Percentiles rank a stretch among this genome's conserved stretches.
phyloP scores from a whole-genome alignment of 2,329 filamentous ascomycete species.

The Trichophyton schoenleinii region DNA sequence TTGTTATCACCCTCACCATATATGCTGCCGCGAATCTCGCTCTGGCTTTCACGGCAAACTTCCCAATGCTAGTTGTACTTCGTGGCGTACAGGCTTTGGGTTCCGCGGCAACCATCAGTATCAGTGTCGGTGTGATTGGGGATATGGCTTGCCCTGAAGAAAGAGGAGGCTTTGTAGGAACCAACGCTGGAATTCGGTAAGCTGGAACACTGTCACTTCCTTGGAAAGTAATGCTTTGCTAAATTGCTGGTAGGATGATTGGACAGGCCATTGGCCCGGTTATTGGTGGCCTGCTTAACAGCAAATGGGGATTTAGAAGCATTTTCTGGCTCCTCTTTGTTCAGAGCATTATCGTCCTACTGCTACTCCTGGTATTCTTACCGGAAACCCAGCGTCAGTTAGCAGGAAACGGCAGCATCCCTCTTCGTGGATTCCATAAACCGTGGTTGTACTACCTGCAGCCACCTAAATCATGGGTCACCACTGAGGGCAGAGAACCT shows the following conservation, averaged over 20 bases:
- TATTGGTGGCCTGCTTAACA: conserved; percentile 51
- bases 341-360: conserved; percentile 34
- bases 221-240: not conserved
- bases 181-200: not conserved
- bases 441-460: not conserved
- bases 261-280: conserved; percentile 44
- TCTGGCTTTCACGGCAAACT: conserved; percentile 47
- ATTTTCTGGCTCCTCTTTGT: conserved; percentile 60
- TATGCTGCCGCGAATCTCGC: conserved; percentile 51
- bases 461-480: not conserved
- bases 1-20: conserved; percentile 45
- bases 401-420: conserved; percentile 24
- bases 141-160: conserved; percentile 59
- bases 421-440: not conserved
- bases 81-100: conserved; percentile 52
- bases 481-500: not conserved
- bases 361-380: conserved; percentile 44
- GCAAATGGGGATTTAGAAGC: conserved; percentile 53
- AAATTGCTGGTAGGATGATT: conserved; percentile 40
- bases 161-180: conserved; percentile 58
- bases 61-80: conserved; percentile 46
- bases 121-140: conserved; percentile 58
- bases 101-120: conserved; percentile 54
- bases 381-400: conserved; percentile 38
- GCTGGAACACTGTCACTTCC: not conserved